Base-by-base conservation (phyloP, 2,329 filamentous ascomycete species). In the Clonostachys rhizophaga region DNA sequence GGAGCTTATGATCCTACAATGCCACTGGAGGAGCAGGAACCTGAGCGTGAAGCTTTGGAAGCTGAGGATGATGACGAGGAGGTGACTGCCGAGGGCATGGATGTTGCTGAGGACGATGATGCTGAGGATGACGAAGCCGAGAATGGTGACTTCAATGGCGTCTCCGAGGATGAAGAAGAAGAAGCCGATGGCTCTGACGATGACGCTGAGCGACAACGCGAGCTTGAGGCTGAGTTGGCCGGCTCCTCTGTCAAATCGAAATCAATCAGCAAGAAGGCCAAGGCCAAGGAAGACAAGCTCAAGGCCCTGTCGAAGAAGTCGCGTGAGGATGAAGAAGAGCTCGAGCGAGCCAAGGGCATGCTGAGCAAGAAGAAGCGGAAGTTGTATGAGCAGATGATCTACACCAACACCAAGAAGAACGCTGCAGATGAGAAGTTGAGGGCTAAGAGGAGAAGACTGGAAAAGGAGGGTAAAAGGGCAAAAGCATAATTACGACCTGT, bases 321-420 rank as follows among this genome's bases (percentile, higher is more conserved):
- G 35, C 80, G 83, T 50, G 78, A 84, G 59, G 88, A 94, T 62
- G 84, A 87, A 5, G 94, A 97, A 68, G 91, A 97, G 59, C 69
- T 95, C 49, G 91, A 96, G 68, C 80, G 92, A 52, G 86, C 89
- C 65, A 96, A 96, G 82, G 94, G 95, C 74, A 99, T 99, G 94
- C 85, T 97, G 76, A 89, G 87, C 68, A 89, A 95, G 69, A 94
- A 95, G 81, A 99, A 97, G 84, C 80, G 94, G 60, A 96, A 96
- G 83, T 74, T 96, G 60, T 87, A 92, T 56, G 94, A 97, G 76
- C 94, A 96, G 75, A 99, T 99, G 89, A 79, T 91, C 62, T 95
- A 95, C 70, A 91, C 84, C 52, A 96, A 96, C 70, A 91, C 86
- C 71, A 91, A 94, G 79, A 89, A 90, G 76, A 92, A 92, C 56